Conservation (phyloP, 495 filamentous ascomycete genomes). For the Eremomyces bilateralis region DNA sequence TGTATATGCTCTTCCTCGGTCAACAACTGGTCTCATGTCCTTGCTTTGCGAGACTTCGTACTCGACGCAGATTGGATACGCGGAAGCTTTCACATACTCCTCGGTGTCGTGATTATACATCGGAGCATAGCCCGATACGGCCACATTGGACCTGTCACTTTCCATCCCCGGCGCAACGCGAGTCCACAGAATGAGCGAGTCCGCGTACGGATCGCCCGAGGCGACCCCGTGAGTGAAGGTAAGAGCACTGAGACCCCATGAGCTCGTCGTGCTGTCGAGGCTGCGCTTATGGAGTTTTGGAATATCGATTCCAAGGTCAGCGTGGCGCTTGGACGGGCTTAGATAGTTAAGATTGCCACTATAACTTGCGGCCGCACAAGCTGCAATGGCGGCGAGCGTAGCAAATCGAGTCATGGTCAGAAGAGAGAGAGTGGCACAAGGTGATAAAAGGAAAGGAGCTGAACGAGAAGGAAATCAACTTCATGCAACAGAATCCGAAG, state of each 20-base stretch:
- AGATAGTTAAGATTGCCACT: conserved; percentile 33
- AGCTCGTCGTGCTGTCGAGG: conserved; percentile 16
- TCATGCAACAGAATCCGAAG: too few relatives aligned
- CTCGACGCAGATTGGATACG: conserved; percentile 35
- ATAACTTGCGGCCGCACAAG: conserved; percentile 12
- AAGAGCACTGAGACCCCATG: conserved; percentile 25
- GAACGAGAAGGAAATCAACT: too few relatives aligned
- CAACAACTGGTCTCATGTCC: conserved; percentile 19
- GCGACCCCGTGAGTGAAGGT: conserved; percentile 49
- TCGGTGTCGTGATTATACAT: conserved; percentile 34
- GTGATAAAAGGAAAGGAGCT: too few relatives aligned
- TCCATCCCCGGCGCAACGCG: conserved; percentile 30
- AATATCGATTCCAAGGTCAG: conserved; percentile 31
- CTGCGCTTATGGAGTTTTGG: conserved; percentile 25
- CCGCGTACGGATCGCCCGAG: conserved; percentile 42
- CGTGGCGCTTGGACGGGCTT: conserved; percentile 35
- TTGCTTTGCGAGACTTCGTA: conserved; percentile 26
- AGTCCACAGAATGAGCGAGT: conserved; percentile 47
- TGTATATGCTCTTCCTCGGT: conserved; percentile 33
- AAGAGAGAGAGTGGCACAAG: neutral
- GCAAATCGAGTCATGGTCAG: neutral
- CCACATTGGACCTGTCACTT: conserved; percentile 32
- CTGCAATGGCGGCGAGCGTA: too few relatives aligned
- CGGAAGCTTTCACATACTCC: conserved; percentile 27
- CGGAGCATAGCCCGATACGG: conserved; percentile 29